These are phyloP conservation scores for Hypoxylon intermedium DNA, from an alignment of 495 filamentous ascomycete species.

Conservation along the genomic window DNA sequence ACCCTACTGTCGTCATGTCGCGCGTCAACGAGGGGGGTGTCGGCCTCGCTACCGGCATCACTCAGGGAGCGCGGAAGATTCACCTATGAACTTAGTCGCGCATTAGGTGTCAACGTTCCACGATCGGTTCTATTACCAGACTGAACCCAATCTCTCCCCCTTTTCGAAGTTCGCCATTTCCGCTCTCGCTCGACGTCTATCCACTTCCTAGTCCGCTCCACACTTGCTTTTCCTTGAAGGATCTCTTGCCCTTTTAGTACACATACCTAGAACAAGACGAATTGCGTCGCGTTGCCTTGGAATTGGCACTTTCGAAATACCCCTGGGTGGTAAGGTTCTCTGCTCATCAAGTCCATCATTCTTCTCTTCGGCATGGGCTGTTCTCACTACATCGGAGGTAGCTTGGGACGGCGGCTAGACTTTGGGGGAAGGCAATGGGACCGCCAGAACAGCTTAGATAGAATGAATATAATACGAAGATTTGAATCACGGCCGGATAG, in stretches of 20 bases:
- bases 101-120: background rate
- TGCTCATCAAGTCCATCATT: background rate
- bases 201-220: background rate
- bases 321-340: background rate
- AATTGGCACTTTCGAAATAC: constrained; percentile 19
- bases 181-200: background rate
- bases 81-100: constrained; percentile 30
- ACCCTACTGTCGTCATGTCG: constrained; percentile 84
- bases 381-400: background rate
- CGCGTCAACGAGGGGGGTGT: constrained; percentile 54
- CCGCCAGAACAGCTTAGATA: constrained; percentile 17
- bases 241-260: constrained; percentile 6
- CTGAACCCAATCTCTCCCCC: background rate
- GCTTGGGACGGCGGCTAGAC: background rate
- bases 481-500: constrained; percentile 10
- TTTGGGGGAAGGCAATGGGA: background rate
- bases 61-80: constrained; percentile 60
- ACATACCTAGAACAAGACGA: constrained; percentile 21
- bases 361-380: background rate
- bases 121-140: background rate
- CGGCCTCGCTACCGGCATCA: constrained; percentile 45
- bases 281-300: constrained; percentile 4
- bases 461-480: constrained; percentile 20
- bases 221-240: background rate
- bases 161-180: background rate